phyloP scores from a whole-genome alignment of 2,329 filamentous ascomycete genomes.

The Raffaelea deltoideospora region DNA sequence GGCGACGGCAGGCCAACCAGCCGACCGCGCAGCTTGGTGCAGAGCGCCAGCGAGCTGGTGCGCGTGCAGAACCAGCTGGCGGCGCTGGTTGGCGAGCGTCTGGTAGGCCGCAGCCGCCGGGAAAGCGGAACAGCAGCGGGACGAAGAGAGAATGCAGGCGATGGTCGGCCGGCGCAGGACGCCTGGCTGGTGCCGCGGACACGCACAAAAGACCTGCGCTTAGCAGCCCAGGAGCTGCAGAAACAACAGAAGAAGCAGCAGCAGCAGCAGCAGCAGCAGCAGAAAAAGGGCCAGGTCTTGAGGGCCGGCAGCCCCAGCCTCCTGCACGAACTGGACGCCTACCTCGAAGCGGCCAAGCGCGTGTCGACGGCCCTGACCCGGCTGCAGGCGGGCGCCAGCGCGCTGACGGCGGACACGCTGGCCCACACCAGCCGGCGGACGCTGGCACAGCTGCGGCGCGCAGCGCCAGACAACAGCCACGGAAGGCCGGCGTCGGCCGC shows the following conservation, averaged over 20 bases:
- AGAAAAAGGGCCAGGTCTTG: no score
- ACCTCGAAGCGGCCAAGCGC: slow-evolving; percentile 47
- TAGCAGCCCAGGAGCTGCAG: neutral
- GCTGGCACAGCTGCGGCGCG: slow-evolving; percentile 5
- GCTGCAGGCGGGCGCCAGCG: slow-evolving; percentile 3
- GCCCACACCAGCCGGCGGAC: slow-evolving; percentile 2
- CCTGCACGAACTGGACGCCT: slow-evolving; percentile 59
- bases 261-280: no score
- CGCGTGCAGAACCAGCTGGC: slow-evolving; percentile 62
- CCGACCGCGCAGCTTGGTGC: slow-evolving; percentile 5
- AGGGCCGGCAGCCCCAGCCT: no score
- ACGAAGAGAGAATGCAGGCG: no score
- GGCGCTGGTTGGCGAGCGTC: slow-evolving; percentile 36
- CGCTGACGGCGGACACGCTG: slow-evolving; percentile 3
- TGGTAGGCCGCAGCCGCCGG: no score
- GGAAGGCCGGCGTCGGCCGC: neutral
- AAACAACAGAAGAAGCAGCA: neutral
- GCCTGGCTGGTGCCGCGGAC: slow-evolving; percentile 6
- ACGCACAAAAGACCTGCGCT: slow-evolving; percentile 3
- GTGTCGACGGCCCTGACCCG: slow-evolving; percentile 5
- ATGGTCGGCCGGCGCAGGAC: slow-evolving; percentile 3
- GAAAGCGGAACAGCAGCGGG: no score
- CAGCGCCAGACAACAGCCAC: no score
- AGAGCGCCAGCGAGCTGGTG: slow-evolving; percentile 35
- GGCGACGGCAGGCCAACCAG: no score